Conservation (phyloP, 495 filamentous ascomycete genomes). For the Xylaria nigripes region DNA sequence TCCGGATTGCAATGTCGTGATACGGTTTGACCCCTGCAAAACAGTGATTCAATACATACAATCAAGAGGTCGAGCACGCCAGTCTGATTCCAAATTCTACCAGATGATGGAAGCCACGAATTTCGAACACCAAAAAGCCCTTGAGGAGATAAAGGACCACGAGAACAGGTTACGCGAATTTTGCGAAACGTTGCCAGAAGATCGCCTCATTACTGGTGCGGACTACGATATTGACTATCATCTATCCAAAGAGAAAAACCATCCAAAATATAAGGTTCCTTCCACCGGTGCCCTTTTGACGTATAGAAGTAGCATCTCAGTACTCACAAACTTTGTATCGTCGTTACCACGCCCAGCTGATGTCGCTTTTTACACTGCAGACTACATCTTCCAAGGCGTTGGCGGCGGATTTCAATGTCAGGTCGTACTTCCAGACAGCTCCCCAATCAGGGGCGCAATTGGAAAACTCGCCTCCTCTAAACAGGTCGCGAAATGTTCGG, state of each 20-base stretch:
- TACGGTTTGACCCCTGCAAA: conserved; percentile 82
- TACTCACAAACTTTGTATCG: conserved; percentile 53
- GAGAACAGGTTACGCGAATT: conserved; percentile 61
- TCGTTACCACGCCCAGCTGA: conserved; percentile 54
- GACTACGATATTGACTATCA: conserved; percentile 49
- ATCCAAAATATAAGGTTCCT: conserved; percentile 53
- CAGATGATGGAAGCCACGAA: conserved; percentile 75
- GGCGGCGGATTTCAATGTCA: conserved; percentile 68
- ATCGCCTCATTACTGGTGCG: conserved; percentile 59
- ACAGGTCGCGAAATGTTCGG: conserved; percentile 75
- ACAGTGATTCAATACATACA: conserved; percentile 96
- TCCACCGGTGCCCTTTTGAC: conserved; percentile 73
- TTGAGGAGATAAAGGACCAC: conserved; percentile 47
- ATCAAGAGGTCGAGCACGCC: conserved; percentile 82
- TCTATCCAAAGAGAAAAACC: conserved; percentile 46
- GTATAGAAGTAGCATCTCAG: conserved; percentile 59
- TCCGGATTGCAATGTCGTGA: conserved; percentile 85
- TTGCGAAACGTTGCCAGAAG: conserved; percentile 65
- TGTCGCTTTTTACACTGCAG: conserved; percentile 37
- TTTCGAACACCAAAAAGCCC: conserved; percentile 41
- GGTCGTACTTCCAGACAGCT: conserved; percentile 68
- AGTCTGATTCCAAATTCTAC: conserved; percentile 67
- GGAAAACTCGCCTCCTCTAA: conserved; percentile 58
- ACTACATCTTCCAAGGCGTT: conserved; percentile 52
- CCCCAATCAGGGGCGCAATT: conserved; percentile 58